Evolutionary conservation across 495 filamentous ascomycete species (phyloP).

Genomic region (Xylaria bambusicola): DNA sequence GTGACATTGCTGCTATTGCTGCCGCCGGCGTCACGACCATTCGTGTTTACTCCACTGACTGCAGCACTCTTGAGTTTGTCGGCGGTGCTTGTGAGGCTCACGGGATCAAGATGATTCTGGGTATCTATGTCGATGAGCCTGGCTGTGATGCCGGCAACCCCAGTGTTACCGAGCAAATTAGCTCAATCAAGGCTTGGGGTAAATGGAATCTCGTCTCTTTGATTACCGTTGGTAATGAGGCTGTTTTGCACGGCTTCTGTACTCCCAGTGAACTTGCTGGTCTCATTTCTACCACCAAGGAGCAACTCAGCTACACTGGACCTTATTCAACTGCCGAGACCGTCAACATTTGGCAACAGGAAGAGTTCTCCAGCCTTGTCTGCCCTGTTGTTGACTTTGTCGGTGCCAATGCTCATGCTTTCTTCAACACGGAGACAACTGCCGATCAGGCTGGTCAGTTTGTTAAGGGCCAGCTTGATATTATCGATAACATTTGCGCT

Average conservation of each 20-base stretch:
- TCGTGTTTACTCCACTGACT: conserved; percentile 93
- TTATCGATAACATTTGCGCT: conserved; percentile 66
- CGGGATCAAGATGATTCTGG: conserved; percentile 77
- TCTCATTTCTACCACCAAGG: conserved; percentile 63
- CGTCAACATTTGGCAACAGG: conserved; percentile 63
- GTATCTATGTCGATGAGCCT: conserved; percentile 73
- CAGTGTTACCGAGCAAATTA: conserved; percentile 65
- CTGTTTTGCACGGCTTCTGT: conserved; percentile 69
- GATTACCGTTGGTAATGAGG: conserved; percentile 88
- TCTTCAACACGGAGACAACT: conserved; percentile 74
- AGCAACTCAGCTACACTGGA: conserved; percentile 66
- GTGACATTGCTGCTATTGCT: conserved; percentile 70
- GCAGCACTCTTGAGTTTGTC: conserved; percentile 73
- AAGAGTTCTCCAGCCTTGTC: conserved; percentile 57
- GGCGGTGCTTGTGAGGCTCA: conserved; percentile 61
- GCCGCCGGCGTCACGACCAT: conserved; percentile 74
- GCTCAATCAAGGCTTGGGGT: conserved; percentile 69
- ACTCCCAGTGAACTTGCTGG: conserved; percentile 60
- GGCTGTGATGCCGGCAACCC: conserved; percentile 56
- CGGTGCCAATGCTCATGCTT: conserved; percentile 86
- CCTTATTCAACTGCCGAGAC: conserved; percentile 85
- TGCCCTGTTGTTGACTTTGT: conserved; percentile 76
- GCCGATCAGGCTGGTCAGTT: conserved; percentile 72
- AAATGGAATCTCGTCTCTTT: conserved; percentile 75
- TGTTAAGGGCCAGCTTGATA: conserved; percentile 63